A percentile compares a stretch with the other conserved stretches of the same genome.
Conservation (phyloP, 805 yeast species). For the Saturnispora silvae region DNA sequence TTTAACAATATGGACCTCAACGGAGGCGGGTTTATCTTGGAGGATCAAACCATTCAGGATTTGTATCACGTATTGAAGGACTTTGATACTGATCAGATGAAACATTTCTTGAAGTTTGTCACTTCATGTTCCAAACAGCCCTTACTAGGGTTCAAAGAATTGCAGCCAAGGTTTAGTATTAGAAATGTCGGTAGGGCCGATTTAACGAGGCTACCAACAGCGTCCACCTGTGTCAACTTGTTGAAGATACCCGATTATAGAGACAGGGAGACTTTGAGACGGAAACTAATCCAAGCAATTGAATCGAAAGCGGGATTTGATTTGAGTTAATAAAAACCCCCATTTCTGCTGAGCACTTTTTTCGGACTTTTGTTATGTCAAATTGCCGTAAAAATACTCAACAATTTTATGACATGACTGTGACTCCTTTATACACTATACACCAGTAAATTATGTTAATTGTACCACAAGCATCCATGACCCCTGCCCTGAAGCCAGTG, state of each 20-base stretch:
- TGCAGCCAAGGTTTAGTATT: conserved; percentile 74
- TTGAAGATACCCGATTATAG: conserved; percentile 77
- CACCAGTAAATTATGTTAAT: too few species aligned
- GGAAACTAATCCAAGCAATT: conserved; percentile 69
- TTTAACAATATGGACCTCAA: conserved; percentile 51
- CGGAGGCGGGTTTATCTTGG: conserved; percentile 55
- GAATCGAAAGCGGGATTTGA: conserved; percentile 83
- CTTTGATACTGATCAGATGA: conserved; percentile 49
- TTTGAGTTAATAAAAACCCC: conserved; percentile 48
- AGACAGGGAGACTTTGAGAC: conserved; percentile 42
- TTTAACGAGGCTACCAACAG: conserved; percentile 62
- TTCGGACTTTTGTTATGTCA: too few species aligned
- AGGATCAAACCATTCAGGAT: conserved; percentile 47
- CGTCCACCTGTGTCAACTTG: conserved; percentile 87
- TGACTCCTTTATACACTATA: too few species aligned
- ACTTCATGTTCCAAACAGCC: conserved; percentile 93
- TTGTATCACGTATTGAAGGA: conserved; percentile 78
- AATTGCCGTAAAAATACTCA: too few species aligned
- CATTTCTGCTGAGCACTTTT: too few species aligned
- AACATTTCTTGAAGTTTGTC: conserved; percentile 70
- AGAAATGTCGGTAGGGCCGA: conserved; percentile 47
- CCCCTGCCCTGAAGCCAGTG: conserved; percentile 27
- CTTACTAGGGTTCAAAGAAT: conserved; percentile 66
- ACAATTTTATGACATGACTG: too few species aligned
- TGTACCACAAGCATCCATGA: conserved; percentile 17